phyloP scores from a whole-genome alignment of 116 monocot species.

The Posidonia oceanica region DNA sequence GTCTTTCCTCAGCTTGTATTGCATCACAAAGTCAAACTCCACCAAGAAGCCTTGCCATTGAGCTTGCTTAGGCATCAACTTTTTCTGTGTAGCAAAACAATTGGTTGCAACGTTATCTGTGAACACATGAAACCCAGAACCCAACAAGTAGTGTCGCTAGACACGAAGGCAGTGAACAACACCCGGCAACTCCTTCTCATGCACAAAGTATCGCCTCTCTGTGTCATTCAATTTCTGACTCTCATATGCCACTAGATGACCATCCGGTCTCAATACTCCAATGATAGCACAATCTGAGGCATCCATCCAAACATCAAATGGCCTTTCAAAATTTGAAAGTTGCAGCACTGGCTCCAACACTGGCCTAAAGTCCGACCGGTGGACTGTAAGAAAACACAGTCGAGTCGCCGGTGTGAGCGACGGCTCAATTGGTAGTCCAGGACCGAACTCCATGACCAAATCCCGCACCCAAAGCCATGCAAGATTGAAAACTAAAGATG shows the following conservation, averaged over 20 bases:
- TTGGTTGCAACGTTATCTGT: not conserved
- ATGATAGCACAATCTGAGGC: not conserved
- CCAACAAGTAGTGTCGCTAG: not conserved
- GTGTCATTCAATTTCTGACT: not conserved
- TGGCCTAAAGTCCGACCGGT: no score
- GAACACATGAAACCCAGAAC: not conserved
- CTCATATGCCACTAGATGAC: not conserved
- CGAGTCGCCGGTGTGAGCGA: no score
- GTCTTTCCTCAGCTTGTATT: not conserved
- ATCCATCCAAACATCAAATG: not conserved
- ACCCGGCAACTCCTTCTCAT: not conserved
- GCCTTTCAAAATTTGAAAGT: not conserved
- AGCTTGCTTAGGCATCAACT: not conserved
- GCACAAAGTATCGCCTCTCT: not conserved
- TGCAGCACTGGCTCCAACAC: not conserved
- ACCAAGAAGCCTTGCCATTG: not conserved
- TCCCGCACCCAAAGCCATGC: no score
- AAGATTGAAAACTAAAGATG: no score
- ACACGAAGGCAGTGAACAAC: not conserved
- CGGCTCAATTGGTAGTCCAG: no score
- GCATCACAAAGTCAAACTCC: not conserved
- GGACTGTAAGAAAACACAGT: no score
- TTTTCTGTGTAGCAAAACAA: not conserved
- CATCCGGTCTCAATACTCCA: not conserved
- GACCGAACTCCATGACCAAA: no score